These are phyloP conservation scores for Candida tropicalis DNA, from an alignment of 1,139 yeast species.

Conservation along the genomic window DNA sequence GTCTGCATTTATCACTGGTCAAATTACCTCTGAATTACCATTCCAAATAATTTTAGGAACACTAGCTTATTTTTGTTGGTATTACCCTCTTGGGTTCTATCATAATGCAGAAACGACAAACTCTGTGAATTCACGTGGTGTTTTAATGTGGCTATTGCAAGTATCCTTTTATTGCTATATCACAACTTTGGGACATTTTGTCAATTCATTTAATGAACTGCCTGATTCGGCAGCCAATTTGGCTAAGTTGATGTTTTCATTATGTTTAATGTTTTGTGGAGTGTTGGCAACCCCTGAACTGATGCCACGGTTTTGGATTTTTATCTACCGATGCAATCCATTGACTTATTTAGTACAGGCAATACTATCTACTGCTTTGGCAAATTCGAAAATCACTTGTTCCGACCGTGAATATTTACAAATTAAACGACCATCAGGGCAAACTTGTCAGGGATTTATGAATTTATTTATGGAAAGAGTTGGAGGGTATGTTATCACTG, in stretches of 20 bases:
- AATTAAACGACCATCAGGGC: constrained; percentile 43
- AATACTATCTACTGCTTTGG: constrained; percentile 28
- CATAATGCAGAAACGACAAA: constrained; percentile 48
- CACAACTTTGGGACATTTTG: constrained; percentile 40
- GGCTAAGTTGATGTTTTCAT: constrained; percentile 29
- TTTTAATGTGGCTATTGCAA: constrained; percentile 46
- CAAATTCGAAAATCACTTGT: constrained; percentile 29
- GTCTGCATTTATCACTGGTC: constrained; percentile 52
- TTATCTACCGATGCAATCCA: constrained; percentile 68
- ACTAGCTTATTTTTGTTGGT: constrained; percentile 70
- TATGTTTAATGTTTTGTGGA: constrained; percentile 42
- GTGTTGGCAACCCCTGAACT: constrained; percentile 27
- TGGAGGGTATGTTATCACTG: constrained; percentile 49
- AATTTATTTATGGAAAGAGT: constrained; percentile 41
- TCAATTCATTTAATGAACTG: constrained; percentile 40
- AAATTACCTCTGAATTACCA: constrained; percentile 73
- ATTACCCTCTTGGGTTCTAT: constrained; percentile 78
- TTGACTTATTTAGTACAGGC: constrained; percentile 58
- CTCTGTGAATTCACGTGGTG: constrained; percentile 39
- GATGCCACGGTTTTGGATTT: constrained; percentile 47
- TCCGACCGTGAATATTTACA: constrained; percentile 26
- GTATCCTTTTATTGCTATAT: constrained; percentile 37
- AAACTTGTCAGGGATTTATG: constrained; percentile 61
- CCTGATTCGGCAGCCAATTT: constrained; percentile 44
- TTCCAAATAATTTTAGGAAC: constrained; percentile 74